These are phyloP conservation scores for Clarireedia homoeocarpa DNA, from an alignment of 2,329 filamentous ascomycete genomes.

Conservation along the genomic window DNA sequence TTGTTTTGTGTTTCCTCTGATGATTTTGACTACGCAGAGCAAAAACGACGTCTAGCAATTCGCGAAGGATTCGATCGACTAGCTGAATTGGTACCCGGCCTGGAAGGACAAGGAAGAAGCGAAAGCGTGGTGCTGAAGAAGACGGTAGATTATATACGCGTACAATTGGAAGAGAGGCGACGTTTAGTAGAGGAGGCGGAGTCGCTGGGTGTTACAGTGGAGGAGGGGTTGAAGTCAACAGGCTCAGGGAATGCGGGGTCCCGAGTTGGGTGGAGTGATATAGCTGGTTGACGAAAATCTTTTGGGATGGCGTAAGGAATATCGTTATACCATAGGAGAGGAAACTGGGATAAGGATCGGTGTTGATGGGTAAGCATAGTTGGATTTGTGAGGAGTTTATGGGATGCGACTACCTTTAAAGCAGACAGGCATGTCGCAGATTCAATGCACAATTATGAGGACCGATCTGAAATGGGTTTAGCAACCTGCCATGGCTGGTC, in stretches of 20 bases:
- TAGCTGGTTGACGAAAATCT: not conserved
- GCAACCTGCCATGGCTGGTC: no score
- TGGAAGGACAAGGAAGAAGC: constrained; percentile 60
- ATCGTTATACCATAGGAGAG: not conserved
- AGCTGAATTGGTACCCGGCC: constrained; percentile 59
- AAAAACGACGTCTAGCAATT: constrained; percentile 44
- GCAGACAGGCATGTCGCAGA: not conserved
- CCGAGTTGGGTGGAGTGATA: not conserved
- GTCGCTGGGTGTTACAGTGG: constrained; percentile 39
- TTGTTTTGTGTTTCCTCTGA: not conserved
- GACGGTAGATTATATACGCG: constrained; percentile 45
- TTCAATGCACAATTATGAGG: no score
- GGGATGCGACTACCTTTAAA: not conserved
- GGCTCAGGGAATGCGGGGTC: not conserved
- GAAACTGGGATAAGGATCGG: not conserved
- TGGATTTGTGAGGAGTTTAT: not conserved
- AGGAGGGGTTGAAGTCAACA: constrained; percentile 19
- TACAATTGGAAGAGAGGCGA: constrained; percentile 42
- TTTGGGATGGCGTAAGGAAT: not conserved
- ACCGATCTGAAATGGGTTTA: no score
- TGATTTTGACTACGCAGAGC: constrained; percentile 33
- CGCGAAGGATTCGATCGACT: constrained; percentile 62
- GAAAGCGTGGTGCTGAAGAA: constrained; percentile 60
- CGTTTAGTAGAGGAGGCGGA: constrained; percentile 42
- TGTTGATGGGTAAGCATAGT: not conserved